Evolutionary conservation across 1,139 yeast species (phyloP).

Genomic region (Lodderomyces parapsilosis): DNA sequence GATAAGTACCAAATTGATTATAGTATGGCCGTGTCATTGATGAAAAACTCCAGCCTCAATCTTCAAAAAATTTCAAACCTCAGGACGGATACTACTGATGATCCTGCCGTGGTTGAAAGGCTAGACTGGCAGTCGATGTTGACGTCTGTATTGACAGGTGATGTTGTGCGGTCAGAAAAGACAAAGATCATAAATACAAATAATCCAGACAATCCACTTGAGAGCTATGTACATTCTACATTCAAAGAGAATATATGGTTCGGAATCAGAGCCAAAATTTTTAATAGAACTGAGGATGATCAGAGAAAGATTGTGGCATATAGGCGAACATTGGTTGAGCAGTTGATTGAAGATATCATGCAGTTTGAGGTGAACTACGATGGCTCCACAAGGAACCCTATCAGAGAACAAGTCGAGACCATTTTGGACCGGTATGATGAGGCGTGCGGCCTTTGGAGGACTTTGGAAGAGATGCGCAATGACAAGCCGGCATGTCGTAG

Average conservation of each 20-base stretch:
- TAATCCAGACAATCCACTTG: conserved; percentile 43
- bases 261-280: conserved; percentile 75
- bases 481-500: conserved; percentile 75
- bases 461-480: conserved; percentile 69
- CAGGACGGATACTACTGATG: conserved; percentile 46
- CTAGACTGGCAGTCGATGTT: conserved; percentile 97
- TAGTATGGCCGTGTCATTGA: conserved; percentile 36
- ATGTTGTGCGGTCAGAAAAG: conserved; percentile 88
- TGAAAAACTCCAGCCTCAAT: conserved; percentile 34
- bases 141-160: conserved; percentile 87
- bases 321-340: conserved; percentile 72
- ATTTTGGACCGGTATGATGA: conserved; percentile 64
- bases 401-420: conserved; percentile 50
- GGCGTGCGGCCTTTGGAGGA: conserved; percentile 79
- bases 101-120: conserved; percentile 72
- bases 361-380: conserved; percentile 56
- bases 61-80: conserved; percentile 40
- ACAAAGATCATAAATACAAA: conserved; percentile 63
- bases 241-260: conserved; percentile 81
- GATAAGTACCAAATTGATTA: conserved; percentile 44
- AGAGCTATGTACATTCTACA: conserved; percentile 51
- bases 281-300: conserved; percentile 79
- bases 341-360: conserved; percentile 67
- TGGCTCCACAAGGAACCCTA: conserved; percentile 26
- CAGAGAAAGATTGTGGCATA: conserved; percentile 72